Conservation (phyloP, 2,329 filamentous ascomycete genomes). For the Stemphylium vesicarium region DNA sequence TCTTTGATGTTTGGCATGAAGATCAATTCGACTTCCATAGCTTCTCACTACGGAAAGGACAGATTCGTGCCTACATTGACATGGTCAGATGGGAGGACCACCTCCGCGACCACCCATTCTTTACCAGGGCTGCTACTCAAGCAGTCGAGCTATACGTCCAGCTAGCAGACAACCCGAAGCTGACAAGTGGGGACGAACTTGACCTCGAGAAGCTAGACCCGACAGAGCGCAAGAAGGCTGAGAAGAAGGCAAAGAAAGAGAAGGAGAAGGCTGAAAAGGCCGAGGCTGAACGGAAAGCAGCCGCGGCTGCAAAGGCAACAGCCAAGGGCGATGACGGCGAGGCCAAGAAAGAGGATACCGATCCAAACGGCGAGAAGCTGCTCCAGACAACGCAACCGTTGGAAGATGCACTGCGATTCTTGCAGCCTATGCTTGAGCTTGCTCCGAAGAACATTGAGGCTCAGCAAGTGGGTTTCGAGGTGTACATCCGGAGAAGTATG, state of each 20-base stretch:
- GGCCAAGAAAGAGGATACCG: slow-evolving; percentile 85
- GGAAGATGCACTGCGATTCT: slow-evolving; percentile 84
- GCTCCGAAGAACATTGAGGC: slow-evolving; percentile 81
- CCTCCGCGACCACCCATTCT: slow-evolving; percentile 91
- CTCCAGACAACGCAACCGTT: slow-evolving; percentile 82
- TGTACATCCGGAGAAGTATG: slow-evolving; percentile 84
- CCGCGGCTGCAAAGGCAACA: slow-evolving; percentile 66
- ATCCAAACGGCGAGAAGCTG: slow-evolving; percentile 82
- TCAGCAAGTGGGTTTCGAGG: slow-evolving; percentile 87
- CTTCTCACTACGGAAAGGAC: slow-evolving; percentile 95
- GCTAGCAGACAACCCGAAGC: slow-evolving; percentile 75
- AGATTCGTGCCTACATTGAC: slow-evolving; percentile 91
- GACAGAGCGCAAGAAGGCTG: slow-evolving; percentile 80
- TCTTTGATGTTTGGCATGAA: slow-evolving; percentile 97
- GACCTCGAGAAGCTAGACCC: slow-evolving; percentile 60
- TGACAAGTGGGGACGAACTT: slow-evolving; percentile 67
- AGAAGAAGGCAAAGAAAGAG: slow-evolving; percentile 89
- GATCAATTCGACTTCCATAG: slow-evolving; percentile 99
- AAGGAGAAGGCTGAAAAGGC: slow-evolving; percentile 74
- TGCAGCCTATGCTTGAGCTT: slow-evolving; percentile 80
- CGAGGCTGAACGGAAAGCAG: slow-evolving; percentile 79
- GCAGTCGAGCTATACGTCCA: slow-evolving; percentile 81
- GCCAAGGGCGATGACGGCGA: slow-evolving; percentile 67
- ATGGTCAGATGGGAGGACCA: slow-evolving; percentile 97
- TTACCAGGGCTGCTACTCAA: slow-evolving; percentile 79